These are phyloP conservation scores for Rhizophagus prolifer DNA, from an alignment of 192 early-diverging fungal genomes.

Conservation along the genomic window DNA sequence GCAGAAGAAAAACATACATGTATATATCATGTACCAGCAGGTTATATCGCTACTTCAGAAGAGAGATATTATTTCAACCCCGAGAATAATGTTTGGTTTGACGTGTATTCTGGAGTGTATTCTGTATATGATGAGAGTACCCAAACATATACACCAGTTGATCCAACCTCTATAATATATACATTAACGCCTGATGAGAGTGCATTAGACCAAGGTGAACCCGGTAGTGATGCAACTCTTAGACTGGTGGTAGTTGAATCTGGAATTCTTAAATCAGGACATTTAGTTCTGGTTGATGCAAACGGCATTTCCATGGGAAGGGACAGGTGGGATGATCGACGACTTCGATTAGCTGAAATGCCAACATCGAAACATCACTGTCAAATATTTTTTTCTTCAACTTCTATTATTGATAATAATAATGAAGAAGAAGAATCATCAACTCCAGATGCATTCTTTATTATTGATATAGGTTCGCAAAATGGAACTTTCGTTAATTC, in stretches of 20 bases:
- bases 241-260: constrained; percentile 60
- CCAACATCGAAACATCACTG: constrained; percentile 61
- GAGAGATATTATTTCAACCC: constrained; percentile 51
- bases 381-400: constrained; percentile 43
- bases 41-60: constrained; percentile 30
- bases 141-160: constrained; percentile 47
- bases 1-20: not conserved
- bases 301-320: constrained; percentile 58
- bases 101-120: constrained; percentile 40
- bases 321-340: constrained; percentile 47
- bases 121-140: constrained; percentile 50
- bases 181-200: constrained; percentile 13
- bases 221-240: constrained; percentile 36
- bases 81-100: constrained; percentile 51
- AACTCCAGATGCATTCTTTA: constrained; percentile 36
- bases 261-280: constrained; percentile 35
- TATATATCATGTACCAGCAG: not conserved
- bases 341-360: constrained; percentile 61
- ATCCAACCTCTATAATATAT: constrained; percentile 20
- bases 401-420: constrained; percentile 15
- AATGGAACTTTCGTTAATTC: constrained; percentile 75
- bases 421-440: constrained; percentile 1
- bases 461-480: constrained; percentile 66
- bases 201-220: constrained; percentile 30
- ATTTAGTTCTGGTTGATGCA: constrained; percentile 49